These are phyloP conservation scores for Phaseolus coccineus DNA, from an alignment of 331 rosid species.

Conservation along the genomic window DNA sequence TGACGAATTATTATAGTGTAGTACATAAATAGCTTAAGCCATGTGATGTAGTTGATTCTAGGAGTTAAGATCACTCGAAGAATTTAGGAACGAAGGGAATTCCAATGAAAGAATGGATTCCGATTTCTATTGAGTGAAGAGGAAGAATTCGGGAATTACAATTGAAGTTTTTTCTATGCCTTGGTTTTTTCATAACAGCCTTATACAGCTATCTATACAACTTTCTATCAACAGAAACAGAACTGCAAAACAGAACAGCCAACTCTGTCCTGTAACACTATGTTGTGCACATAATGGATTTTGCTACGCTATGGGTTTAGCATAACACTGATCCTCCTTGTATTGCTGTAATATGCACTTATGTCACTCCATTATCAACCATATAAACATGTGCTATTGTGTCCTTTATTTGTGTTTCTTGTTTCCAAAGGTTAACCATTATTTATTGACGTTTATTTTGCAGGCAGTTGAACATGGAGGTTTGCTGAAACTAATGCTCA, in stretches of 20 bases:
- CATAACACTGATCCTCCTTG: slow-evolving; percentile 22
- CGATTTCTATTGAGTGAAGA: no score
- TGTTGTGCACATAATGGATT: slow-evolving; percentile 4
- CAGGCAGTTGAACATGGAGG: slow-evolving; percentile 84
- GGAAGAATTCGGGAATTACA: no score
- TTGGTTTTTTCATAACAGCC: no score
- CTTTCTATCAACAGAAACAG: no score
- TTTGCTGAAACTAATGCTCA: slow-evolving; percentile 71
- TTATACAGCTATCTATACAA: no score
- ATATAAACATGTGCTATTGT: slow-evolving; percentile 1
- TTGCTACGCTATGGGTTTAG: slow-evolving; percentile 11
- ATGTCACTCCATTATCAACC: slow-evolving; percentile 19
- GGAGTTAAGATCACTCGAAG: no score
- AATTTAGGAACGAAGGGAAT: no score
- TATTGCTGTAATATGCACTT: background rate
- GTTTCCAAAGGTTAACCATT: background rate
- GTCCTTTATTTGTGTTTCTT: background rate
- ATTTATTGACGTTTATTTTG: slow-evolving; percentile 43
- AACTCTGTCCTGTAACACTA: background rate
- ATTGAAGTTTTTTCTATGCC: no score
- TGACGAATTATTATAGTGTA: slow-evolving; percentile 7
- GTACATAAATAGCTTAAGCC: background rate
- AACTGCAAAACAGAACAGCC: no score
- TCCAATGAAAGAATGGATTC: no score
- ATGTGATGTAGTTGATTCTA: no score